Base-by-base conservation (phyloP, 2,329 filamentous ascomycete species). In the Penicillium sp. region DNA sequence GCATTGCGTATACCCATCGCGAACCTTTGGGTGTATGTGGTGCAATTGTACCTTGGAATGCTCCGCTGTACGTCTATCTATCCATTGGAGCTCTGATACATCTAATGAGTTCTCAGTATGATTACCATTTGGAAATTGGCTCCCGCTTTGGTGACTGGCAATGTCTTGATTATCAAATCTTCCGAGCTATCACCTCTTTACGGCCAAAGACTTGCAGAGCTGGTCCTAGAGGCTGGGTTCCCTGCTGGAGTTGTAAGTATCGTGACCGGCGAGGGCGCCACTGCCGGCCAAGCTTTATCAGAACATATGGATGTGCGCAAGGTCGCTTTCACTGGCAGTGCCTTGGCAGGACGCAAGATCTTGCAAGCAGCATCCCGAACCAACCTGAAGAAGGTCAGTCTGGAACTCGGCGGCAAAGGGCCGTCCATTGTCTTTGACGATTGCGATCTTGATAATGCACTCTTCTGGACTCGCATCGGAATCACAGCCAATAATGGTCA, bases 101-200 rank as follows among this genome's bases (percentile, higher is more conserved):
- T n/a, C 51, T 52, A 27, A 52, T 29, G 7, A 8, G 4, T 13
- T 19, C 23, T 23, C n/a, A 67, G 64, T 16, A 67, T 67, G 64
- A 67, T 68, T 16, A 66, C 64, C 0, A 63, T 63, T 36, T 70
- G 67, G 68, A 89, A 89, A 67, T 81, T 82, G 2, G 79, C 82
- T 43, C 83, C 85, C 1, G 85, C 85, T 1, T 69, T 88, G 23
- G 85, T 85, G 0, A 83, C 84, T 1, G 86, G 86, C 1, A 89
- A 86, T 67, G 82, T 84, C 1, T 86, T 91, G 79, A 78, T 91
- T 14, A 77, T 82, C 34, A 90, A 89, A 10, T 83, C 84, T 1
- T 84, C 85, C 1, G 86, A 89, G 67, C 79, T 79, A 2, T 81
- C 82, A 0, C 78, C 84, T 7, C 78, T 73, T 0, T 63, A 79